Conservation (phyloP, 805 yeast genomes). For the Ascoidea asiatica region DNA sequence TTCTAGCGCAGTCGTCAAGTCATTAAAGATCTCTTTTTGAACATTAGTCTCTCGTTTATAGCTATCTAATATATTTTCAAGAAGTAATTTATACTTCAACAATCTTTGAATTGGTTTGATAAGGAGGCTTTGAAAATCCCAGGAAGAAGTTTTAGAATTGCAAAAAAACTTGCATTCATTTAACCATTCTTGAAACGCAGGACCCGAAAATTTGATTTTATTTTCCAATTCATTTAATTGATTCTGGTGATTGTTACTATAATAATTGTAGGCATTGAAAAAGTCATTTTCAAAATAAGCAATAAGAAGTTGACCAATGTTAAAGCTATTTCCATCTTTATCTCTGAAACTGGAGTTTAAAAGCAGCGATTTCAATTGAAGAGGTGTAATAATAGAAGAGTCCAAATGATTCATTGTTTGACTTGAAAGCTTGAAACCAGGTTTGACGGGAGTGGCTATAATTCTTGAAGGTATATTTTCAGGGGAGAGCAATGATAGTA, state of each 20-base stretch:
- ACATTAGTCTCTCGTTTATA: background rate
- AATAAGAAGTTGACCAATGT: background rate
- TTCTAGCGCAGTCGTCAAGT: background rate
- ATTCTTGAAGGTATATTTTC: background rate
- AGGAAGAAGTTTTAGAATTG: conserved; percentile 18
- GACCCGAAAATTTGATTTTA: conserved; percentile 14
- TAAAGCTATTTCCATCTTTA: background rate
- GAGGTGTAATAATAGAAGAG: background rate
- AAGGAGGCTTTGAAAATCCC: conserved; percentile 27
- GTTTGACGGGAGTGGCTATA: background rate
- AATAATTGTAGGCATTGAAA: background rate
- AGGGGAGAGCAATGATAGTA: background rate
- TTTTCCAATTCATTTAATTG: conserved; percentile 12
- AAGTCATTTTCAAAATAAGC: background rate
- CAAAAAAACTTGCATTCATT: conserved; percentile 16
- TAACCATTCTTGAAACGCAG: conserved; percentile 20
- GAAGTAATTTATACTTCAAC: conserved; percentile 18
- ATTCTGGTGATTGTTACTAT: background rate
- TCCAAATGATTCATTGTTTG: background rate
- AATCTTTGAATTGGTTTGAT: conserved; percentile 32
- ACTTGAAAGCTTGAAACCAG: background rate
- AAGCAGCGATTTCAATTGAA: background rate
- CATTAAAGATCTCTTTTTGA: background rate
- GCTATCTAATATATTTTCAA: conserved; percentile 2
- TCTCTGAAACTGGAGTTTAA: background rate